These are phyloP conservation scores for Fistulinella prunicolor DNA, from an alignment of 768 basidiomycete species.

Conservation along the genomic window DNA sequence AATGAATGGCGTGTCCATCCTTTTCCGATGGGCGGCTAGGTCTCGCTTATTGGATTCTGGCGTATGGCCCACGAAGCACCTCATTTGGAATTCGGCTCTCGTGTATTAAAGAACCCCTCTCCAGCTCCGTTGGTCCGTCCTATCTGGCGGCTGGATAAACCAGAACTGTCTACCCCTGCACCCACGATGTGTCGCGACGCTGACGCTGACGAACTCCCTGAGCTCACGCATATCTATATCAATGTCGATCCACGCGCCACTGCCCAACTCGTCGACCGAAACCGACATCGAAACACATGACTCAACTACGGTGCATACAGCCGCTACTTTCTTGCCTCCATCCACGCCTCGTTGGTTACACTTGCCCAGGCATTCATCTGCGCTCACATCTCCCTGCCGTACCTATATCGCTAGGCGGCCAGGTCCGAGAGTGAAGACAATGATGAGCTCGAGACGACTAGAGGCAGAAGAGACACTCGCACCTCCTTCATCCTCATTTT, in stretches of 20 bases:
- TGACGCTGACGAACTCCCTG: not conserved
- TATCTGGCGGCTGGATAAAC: too few relatives aligned
- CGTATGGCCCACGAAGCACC: too few relatives aligned
- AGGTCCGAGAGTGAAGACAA: slow-evolving; percentile 23
- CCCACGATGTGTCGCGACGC: slow-evolving; percentile 9
- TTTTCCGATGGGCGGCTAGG: not conserved
- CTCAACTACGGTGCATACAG: too few relatives aligned
- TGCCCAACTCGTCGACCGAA: too few relatives aligned
- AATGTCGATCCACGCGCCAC: too few relatives aligned
- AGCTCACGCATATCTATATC: not conserved
- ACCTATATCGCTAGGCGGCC: slow-evolving; percentile 22
- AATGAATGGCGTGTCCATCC: slow-evolving; percentile 73
- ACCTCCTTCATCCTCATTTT: not conserved
- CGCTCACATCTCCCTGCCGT: slow-evolving; percentile 21
- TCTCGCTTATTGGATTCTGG: not conserved
- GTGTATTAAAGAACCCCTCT: not conserved
- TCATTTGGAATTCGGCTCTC: too few relatives aligned
- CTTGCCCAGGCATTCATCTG: too few relatives aligned
- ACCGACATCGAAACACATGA: too few relatives aligned
- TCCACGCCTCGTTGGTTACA: too few relatives aligned
- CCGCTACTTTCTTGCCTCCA: too few relatives aligned
- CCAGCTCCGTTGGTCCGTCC: slow-evolving; percentile 88
- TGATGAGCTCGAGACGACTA: slow-evolving; percentile 16
- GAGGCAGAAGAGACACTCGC: slow-evolving; percentile 19
- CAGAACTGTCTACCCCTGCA: too few relatives aligned